Percentiles rank a stretch among this genome's conserved stretches.
Evolutionary conservation across 192 early-diverging fungal species (phyloP).

Genomic region (Cetraspora pellucida): DNA sequence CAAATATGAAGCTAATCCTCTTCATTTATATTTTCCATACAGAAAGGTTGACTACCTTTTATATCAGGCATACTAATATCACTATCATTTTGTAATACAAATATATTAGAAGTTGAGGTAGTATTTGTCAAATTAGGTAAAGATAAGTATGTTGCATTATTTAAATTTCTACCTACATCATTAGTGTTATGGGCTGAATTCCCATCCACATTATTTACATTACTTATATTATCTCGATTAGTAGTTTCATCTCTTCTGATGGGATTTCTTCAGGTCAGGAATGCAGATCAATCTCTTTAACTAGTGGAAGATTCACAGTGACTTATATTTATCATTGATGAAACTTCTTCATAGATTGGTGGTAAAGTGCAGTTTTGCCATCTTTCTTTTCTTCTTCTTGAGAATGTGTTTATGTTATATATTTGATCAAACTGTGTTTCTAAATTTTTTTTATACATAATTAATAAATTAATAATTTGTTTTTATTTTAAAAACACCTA

Average conservation of each 20-base stretch:
- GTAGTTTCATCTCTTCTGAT: constrained; percentile 17
- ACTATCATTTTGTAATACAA: constrained; percentile 6
- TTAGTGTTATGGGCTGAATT: neutral
- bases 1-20: too few relatives aligned
- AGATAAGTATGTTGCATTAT: constrained; percentile 4
- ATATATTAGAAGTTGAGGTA: neutral
- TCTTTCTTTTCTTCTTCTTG: neutral
- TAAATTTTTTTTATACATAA: too few relatives aligned
- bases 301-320: constrained; percentile 8
- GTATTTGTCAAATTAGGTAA: constrained; percentile 9
- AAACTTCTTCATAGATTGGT: too few relatives aligned
- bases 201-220: neutral
- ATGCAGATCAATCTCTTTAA: constrained; percentile 6
- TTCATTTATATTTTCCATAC: too few relatives aligned
- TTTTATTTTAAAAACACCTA: too few relatives aligned
- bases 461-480: too few relatives aligned
- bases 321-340: neutral
- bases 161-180: neutral
- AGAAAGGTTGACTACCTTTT: too few relatives aligned
- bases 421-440: neutral
- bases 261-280: neutral
- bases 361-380: neutral
- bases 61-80: constrained; percentile 18
- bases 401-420: neutral
- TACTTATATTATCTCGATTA: constrained; percentile 15